phyloP scores from a whole-genome alignment of 495 filamentous ascomycete genomes.

The Amphirosellinia nigrospora region DNA sequence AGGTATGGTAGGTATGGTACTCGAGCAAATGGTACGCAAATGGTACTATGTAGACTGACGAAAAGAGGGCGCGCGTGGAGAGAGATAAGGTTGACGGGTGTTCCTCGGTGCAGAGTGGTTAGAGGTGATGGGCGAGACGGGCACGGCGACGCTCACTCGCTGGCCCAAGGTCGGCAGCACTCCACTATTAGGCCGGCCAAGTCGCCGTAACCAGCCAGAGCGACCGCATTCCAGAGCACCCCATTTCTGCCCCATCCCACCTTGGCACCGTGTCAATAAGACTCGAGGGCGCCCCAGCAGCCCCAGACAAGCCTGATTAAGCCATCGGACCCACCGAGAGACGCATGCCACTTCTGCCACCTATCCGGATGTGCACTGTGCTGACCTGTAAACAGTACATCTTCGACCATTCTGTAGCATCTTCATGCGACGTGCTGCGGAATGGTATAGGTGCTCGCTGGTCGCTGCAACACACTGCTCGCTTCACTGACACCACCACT shows the following conservation, averaged over 20 bases:
- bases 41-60: not conserved
- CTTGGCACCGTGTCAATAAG: slow-evolving; percentile 36
- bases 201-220: slow-evolving; percentile 50
- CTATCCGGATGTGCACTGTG: not conserved
- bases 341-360: slow-evolving; percentile 6
- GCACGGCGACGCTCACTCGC: slow-evolving; percentile 29
- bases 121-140: slow-evolving; percentile 16
- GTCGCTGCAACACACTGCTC: slow-evolving; percentile 18
- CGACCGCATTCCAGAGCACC: slow-evolving; percentile 35
- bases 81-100: slow-evolving; percentile 18
- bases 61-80: slow-evolving; percentile 10
- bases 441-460: slow-evolving; percentile 2
- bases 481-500: slow-evolving; percentile 14
- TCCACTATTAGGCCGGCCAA: slow-evolving; percentile 64
- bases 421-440: not conserved
- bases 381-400: not conserved
- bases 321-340: slow-evolving; percentile 24
- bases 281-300: slow-evolving; percentile 7
- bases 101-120: slow-evolving; percentile 22
- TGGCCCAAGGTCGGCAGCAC: slow-evolving; percentile 45
- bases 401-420: not conserved
- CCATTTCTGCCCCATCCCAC: slow-evolving; percentile 43
- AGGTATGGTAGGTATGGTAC: too few relatives aligned
- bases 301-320: slow-evolving; percentile 22
- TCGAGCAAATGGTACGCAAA: too few relatives aligned